Percentiles rank a stretch among this genome's conserved stretches.
Evolutionary conservation across 2,329 filamentous ascomycete genomes (phyloP).

Genomic region (Cladosporium sp.): DNA sequence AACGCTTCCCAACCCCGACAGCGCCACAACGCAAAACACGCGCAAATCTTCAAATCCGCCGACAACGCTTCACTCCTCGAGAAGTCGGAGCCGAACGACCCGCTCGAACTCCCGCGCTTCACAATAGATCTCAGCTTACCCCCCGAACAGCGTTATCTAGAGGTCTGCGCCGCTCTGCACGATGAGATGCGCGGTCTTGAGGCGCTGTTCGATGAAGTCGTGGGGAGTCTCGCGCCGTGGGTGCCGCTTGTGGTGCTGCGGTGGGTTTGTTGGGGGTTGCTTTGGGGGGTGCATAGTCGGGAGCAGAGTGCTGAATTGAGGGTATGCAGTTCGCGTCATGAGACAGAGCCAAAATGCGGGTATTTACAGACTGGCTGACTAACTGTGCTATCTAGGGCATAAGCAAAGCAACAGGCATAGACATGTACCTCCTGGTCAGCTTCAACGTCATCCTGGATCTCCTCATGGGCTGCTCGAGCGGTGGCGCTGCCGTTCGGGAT

Average conservation of each 20-base stretch:
- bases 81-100: not conserved
- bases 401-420: slow-evolving; percentile 47
- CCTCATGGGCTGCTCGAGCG: slow-evolving; percentile 67
- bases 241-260: slow-evolving; percentile 31
- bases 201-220: slow-evolving; percentile 54
- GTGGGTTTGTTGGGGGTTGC: slow-evolving; percentile 47
- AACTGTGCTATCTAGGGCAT: not conserved
- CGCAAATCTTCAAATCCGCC: not conserved
- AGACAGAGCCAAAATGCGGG: no score
- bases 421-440: slow-evolving; percentile 62
- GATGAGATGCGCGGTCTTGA: slow-evolving; percentile 48
- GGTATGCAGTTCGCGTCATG: not conserved
- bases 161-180: slow-evolving; percentile 48
- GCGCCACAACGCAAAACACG: not conserved
- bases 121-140: slow-evolving; percentile 58
- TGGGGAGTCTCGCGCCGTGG: slow-evolving; percentile 40
- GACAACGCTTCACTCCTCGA: not conserved
- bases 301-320: slow-evolving; percentile 65
- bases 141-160: slow-evolving; percentile 51
- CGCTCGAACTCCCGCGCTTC: slow-evolving; percentile 26
- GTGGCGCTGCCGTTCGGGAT: slow-evolving; percentile 41
- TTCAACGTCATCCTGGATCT: slow-evolving; percentile 66
- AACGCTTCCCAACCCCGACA: not conserved
- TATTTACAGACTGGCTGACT: no score
- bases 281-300: slow-evolving; percentile 53